Evolutionary conservation across 768 basidiomycete genomes (phyloP).

Genomic region (Clavaria fumosa): DNA sequence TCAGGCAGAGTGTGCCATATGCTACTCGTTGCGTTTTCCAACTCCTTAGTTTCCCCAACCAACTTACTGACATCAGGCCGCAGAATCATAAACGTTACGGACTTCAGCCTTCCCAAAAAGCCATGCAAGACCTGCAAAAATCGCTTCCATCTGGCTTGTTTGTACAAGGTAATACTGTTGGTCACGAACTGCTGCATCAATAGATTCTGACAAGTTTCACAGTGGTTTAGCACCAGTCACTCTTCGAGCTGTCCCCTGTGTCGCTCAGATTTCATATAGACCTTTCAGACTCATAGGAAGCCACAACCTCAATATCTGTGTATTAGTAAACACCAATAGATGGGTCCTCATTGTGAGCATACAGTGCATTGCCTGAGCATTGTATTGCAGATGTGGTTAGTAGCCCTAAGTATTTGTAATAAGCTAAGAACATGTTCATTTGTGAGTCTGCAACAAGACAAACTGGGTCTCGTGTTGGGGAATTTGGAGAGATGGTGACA

Average conservation of each 20-base stretch:
- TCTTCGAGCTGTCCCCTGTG: constrained; percentile 86
- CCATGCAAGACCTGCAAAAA: constrained; percentile 93
- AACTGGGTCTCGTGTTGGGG: too few species aligned
- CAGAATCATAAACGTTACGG: constrained; percentile 84
- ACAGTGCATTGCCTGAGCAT: too few species aligned
- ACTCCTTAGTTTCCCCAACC: not conserved
- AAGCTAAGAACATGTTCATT: too few species aligned
- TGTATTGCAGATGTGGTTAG: too few species aligned
- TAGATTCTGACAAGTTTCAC: constrained; percentile 4
- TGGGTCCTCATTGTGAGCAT: too few species aligned
- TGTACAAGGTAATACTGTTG: constrained; percentile 58
- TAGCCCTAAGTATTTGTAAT: too few species aligned
- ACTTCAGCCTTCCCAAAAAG: constrained; percentile 76
- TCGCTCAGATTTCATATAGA: constrained; percentile 62
- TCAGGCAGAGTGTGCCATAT: constrained; percentile 91
- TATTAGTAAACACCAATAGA: too few species aligned
- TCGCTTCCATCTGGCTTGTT: constrained; percentile 79
- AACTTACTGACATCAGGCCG: constrained; percentile 2
- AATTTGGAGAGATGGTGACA: too few species aligned
- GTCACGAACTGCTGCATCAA: not conserved
- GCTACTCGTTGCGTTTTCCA: constrained; percentile 56
- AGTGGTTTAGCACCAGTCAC: constrained; percentile 88
- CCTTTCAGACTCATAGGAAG: too few species aligned
- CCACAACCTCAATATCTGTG: too few species aligned
- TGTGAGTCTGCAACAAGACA: too few species aligned